Evolutionary conservation across 805 yeast species (phyloP).

Genomic region (Lipomyces sp.): DNA sequence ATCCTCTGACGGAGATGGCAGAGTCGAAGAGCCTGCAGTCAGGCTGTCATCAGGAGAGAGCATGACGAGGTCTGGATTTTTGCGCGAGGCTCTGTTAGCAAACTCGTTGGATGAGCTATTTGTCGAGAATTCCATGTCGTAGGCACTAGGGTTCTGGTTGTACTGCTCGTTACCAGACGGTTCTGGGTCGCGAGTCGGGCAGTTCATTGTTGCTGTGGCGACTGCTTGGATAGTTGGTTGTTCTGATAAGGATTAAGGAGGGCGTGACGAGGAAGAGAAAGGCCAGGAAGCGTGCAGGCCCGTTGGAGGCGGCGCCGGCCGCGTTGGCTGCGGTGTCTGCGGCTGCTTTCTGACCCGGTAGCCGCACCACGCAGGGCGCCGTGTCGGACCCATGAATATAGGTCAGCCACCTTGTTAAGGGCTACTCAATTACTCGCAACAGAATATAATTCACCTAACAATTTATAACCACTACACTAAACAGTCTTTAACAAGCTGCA

Average conservation of each 20-base stretch:
- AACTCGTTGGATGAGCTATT: conserved; percentile 33
- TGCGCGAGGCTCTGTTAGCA: conserved; percentile 16
- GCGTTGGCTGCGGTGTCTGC: background rate
- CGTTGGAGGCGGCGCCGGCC: background rate
- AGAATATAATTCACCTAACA: no score
- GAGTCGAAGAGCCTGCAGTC: conserved; percentile 5
- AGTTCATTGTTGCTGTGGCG: conserved; percentile 36
- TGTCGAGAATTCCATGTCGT: conserved; percentile 38
- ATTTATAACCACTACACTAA: no score
- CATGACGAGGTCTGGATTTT: conserved; percentile 11
- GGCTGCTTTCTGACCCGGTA: background rate
- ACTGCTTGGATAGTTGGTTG: background rate
- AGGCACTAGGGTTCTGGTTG: conserved; percentile 41
- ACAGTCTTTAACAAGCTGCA: no score
- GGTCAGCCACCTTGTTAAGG: no score
- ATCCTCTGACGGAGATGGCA: background rate
- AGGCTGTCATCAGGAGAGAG: conserved; percentile 5
- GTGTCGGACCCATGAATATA: no score
- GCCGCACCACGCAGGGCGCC: background rate
- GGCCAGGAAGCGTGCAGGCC: no score
- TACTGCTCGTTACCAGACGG: conserved; percentile 39
- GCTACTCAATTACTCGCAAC: no score
- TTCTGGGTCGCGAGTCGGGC: conserved; percentile 44
- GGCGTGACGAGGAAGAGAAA: background rate
- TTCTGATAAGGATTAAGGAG: background rate